These are phyloP conservation scores for Umbilicus rupestris DNA, from an alignment of 164 flowering plant species.

Conservation along the genomic window DNA sequence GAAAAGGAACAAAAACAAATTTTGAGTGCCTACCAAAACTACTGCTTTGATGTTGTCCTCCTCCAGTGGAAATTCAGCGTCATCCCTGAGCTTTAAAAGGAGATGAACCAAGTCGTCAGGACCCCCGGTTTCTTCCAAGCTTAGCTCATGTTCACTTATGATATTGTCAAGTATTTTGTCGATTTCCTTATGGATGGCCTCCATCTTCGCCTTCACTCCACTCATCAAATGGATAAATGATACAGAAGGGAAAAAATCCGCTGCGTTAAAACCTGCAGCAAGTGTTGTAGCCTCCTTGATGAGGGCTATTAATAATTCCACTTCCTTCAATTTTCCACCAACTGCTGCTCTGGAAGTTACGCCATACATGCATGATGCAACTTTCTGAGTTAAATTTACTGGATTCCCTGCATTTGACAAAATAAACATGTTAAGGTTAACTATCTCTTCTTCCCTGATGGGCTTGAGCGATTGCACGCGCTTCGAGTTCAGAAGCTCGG, in stretches of 20 bases:
- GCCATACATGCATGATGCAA: constrained; percentile 11
- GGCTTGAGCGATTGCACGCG: constrained; percentile 20
- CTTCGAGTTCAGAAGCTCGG: constrained; percentile 23
- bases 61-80: constrained; percentile 17
- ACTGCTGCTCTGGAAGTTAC: constrained; percentile 19
- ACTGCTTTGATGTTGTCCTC: constrained; percentile 21
- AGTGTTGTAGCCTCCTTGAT: constrained; percentile 4
- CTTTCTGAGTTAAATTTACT: constrained; percentile 14
- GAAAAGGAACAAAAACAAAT: not conserved
- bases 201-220: constrained; percentile 17
- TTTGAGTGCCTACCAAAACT: constrained; percentile 13
- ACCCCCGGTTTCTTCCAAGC: not conserved
- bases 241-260: constrained; percentile 19
- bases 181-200: constrained; percentile 12
- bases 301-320: constrained; percentile 12
- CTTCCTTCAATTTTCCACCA: constrained; percentile 17
- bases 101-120: constrained; percentile 21
- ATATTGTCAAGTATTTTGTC: constrained; percentile 20
- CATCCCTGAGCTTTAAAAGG: constrained; percentile 16
- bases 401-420: not conserved
- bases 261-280: constrained; percentile 10
- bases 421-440: constrained; percentile 10
- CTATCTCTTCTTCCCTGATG: constrained; percentile 26
- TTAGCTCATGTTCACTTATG: constrained; percentile 16
- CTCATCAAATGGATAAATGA: constrained; percentile 15